phyloP scores from a whole-genome alignment of 2,329 filamentous ascomycete species.

The Aspergillus arachidicola region DNA sequence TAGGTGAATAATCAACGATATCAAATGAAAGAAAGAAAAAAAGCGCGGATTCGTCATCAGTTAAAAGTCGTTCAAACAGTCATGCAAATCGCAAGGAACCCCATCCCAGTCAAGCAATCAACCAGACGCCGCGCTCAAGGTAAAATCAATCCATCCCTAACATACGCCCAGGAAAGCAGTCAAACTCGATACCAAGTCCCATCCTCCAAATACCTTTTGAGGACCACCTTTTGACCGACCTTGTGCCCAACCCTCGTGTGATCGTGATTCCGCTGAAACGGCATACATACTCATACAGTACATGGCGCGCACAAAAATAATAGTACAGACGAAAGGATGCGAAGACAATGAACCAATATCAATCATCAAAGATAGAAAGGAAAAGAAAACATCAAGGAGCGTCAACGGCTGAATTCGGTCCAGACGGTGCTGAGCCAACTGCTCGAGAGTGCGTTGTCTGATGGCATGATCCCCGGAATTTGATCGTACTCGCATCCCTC shows the following conservation, averaged over 20 bases:
- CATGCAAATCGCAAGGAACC: not conserved
- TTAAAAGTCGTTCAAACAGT: constrained; percentile 3
- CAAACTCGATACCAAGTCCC: constrained; percentile 7
- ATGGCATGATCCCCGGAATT: constrained; percentile 28
- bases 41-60: not conserved
- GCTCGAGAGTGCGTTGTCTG: constrained; percentile 34
- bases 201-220: not conserved
- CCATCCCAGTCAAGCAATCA: constrained; percentile 3
- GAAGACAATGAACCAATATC: constrained; percentile 6
- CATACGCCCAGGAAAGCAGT: constrained; percentile 11
- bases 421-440: constrained; percentile 43
- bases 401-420: constrained; percentile 34
- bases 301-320: constrained; percentile 29
- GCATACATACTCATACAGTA: constrained; percentile 30
- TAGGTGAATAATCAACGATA: not conserved
- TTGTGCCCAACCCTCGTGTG: constrained; percentile 13
- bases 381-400: not conserved
- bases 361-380: constrained; percentile 9
- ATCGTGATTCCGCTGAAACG: constrained; percentile 17
- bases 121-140: constrained; percentile 15
- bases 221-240: constrained; percentile 2
- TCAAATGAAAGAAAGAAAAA: not conserved
- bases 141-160: constrained; percentile 6
- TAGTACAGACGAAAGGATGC: constrained; percentile 26
- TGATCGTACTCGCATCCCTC: constrained; percentile 39